Conservation (phyloP, 106 monocot genomes). For the Xerophyta viscosa region DNA sequence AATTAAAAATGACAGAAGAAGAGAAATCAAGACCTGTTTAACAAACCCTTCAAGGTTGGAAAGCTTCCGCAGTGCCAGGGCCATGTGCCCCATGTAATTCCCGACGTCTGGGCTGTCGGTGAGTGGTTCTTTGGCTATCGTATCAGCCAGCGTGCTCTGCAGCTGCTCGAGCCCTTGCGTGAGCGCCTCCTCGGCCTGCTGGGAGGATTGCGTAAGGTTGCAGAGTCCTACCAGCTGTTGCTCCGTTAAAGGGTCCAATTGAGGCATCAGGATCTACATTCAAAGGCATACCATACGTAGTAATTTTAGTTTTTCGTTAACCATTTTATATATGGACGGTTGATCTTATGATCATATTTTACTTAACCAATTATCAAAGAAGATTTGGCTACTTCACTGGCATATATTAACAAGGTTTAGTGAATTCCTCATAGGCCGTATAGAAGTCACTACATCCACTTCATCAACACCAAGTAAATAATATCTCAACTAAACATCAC, state of each 20-base stretch:
- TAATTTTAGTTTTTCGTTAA: too few species aligned
- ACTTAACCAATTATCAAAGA: too few species aligned
- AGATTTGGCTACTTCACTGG: too few species aligned
- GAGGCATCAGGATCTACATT: constrained; percentile 59
- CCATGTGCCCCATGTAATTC: constrained; percentile 87
- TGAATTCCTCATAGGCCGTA: constrained; percentile 77
- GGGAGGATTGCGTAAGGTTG: constrained; percentile 80
- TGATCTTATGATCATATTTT: too few species aligned
- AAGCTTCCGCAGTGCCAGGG: constrained; percentile 65
- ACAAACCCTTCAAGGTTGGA: constrained; percentile 77
- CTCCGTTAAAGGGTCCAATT: constrained; percentile 87
- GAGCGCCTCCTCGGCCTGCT: constrained; percentile 92
- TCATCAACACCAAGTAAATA: constrained; percentile 51
- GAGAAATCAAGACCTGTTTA: constrained; percentile 51
- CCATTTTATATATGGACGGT: too few species aligned
- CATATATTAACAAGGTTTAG: too few species aligned
- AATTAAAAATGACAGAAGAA: too few species aligned
- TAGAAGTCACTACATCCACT: constrained; percentile 81
- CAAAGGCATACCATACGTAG: constrained; percentile 10
- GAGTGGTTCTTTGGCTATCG: constrained; percentile 58
- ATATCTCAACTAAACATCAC: constrained; percentile 53
- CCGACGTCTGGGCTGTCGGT: constrained; percentile 60
- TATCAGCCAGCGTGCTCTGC: constrained; percentile 71
- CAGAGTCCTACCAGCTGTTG: constrained; percentile 75
- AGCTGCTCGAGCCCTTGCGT: constrained; percentile 87